Conservation (phyloP, 1,139 yeast genomes). For the Debaryomyces subglobosus region DNA sequence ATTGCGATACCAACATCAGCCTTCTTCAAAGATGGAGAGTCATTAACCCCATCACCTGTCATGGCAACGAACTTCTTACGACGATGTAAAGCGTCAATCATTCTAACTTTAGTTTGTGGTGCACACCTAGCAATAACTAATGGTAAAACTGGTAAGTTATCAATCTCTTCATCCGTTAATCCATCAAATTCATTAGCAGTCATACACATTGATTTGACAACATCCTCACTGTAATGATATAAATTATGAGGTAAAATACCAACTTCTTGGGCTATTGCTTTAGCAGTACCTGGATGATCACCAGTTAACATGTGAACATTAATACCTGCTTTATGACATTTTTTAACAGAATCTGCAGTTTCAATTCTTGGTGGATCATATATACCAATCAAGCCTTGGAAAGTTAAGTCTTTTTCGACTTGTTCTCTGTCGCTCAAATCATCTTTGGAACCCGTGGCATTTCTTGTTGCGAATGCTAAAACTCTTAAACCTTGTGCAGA, state of each 20-base stretch:
- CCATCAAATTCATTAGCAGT: constrained; percentile 75
- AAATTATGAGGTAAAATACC: constrained; percentile 78
- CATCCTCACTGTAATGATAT: constrained; percentile 62
- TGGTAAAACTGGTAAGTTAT: constrained; percentile 69
- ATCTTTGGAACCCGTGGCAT: constrained; percentile 23
- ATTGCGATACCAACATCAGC: constrained; percentile 89
- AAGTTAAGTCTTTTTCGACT: constrained; percentile 59
- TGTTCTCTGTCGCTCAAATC: constrained; percentile 44
- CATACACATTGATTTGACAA: constrained; percentile 71
- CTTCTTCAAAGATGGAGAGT: constrained; percentile 77
- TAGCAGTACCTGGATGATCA: constrained; percentile 82
- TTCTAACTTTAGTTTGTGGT: constrained; percentile 81
- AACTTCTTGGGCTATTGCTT: constrained; percentile 82
- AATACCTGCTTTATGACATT: constrained; percentile 77
- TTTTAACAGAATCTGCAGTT: constrained; percentile 66
- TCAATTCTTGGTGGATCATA: constrained; percentile 84
- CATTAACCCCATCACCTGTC: constrained; percentile 91
- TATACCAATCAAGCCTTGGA: constrained; percentile 75
- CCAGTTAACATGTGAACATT: constrained; percentile 87
- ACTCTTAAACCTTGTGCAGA: constrained; percentile 76
- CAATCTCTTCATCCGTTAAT: constrained; percentile 64
- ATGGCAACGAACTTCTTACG: constrained; percentile 72
- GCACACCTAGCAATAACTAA: constrained; percentile 85
- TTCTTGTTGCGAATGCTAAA: constrained; percentile 64
- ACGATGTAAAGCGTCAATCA: constrained; percentile 82